These are phyloP conservation scores for Pseudogymnoascus pannorum DNA, from an alignment of 2,329 filamentous ascomycete species.

Conservation along the genomic window DNA sequence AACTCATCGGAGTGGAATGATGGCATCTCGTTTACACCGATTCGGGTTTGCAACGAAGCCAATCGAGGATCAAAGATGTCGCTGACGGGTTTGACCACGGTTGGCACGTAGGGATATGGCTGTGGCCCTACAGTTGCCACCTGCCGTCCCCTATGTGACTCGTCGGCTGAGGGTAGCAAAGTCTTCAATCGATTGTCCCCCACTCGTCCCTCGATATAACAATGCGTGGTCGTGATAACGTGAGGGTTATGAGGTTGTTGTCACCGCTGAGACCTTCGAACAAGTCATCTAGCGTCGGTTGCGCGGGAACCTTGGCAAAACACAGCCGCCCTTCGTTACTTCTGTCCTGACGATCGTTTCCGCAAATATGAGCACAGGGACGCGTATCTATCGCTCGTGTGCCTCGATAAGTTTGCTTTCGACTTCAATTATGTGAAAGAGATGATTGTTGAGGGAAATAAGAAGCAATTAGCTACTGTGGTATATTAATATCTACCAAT, in stretches of 20 bases:
- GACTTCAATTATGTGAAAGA: background rate
- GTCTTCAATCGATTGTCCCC: constrained; percentile 7
- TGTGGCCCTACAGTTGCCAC: constrained; percentile 7
- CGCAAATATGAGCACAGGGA: background rate
- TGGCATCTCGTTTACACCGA: constrained; percentile 40
- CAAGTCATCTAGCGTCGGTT: constrained; percentile 8
- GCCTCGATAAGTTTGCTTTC: background rate
- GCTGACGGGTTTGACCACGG: background rate
- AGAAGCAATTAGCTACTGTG: constrained; percentile 2
- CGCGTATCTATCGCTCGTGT: background rate
- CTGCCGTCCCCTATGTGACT: constrained; percentile 6
- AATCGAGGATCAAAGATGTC: background rate
- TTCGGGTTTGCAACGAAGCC: background rate
- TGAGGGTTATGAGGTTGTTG: constrained; percentile 8
- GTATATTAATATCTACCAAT: constrained; percentile 2
- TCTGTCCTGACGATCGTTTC: constrained; percentile 7
- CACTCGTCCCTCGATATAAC: constrained; percentile 6
- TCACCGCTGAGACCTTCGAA: background rate
- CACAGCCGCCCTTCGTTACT: constrained; percentile 7
- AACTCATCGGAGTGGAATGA: constrained; percentile 40
- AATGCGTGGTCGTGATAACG: constrained; percentile 5
- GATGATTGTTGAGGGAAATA: background rate
- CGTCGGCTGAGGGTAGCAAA: background rate
- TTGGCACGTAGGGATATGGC: constrained; percentile 4
- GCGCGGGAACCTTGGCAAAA: constrained; percentile 7